Percentiles rank a stretch among this genome's conserved stretches.
Conservation (phyloP, 192 early-diverging fungal genomes). For the Gonapodya prolifera region DNA sequence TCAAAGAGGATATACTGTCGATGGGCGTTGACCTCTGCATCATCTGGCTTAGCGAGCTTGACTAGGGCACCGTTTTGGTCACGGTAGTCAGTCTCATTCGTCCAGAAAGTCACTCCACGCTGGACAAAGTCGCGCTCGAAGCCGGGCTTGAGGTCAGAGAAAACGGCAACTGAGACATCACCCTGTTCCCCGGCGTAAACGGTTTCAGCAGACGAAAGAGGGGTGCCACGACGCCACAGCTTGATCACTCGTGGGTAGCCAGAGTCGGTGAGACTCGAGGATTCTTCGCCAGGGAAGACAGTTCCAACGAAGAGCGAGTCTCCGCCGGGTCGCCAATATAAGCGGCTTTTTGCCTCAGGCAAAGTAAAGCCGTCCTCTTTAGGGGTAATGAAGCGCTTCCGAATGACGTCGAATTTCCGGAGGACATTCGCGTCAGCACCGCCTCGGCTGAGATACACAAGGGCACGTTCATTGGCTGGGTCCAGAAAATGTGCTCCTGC, state of each 20-base stretch:
- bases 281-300: background rate
- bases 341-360: background rate
- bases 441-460: background rate
- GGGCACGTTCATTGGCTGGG: background rate
- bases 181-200: background rate
- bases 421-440: slow-evolving; percentile 1
- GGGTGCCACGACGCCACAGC: background rate
- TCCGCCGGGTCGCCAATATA: background rate
- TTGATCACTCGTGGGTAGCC: background rate
- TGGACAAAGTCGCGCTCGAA: slow-evolving; percentile 3
- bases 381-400: background rate
- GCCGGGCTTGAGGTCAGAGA: background rate
- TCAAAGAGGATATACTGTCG: background rate
- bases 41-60: background rate
- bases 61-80: background rate
- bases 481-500: background rate
- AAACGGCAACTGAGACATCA: background rate
- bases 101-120: slow-evolving; percentile 5
- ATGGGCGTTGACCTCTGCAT: background rate
- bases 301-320: slow-evolving; percentile 2
- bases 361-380: background rate
- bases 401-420: background rate
- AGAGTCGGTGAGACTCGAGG: background rate
- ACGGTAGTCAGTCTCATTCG: background rate
- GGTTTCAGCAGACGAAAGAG: background rate